Evolutionary conservation across 2,329 filamentous ascomycete species (phyloP), one percentile per base, ranked within the genome.

Genomic region (Harringtonia aguacate): DNA sequence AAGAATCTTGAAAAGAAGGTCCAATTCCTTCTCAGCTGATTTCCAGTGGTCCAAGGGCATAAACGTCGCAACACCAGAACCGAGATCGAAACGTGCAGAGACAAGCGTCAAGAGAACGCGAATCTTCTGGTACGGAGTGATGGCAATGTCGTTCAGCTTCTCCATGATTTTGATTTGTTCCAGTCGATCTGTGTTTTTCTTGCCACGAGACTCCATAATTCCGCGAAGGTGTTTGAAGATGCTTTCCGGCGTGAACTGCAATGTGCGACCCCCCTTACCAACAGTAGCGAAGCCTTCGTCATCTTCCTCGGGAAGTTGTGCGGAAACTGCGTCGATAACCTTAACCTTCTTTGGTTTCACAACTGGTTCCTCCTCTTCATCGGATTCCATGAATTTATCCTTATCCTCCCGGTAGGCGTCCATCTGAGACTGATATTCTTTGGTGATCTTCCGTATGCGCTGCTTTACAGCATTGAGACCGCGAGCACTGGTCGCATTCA

Each of bases 1-100:
- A 34, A 98, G 79, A 17, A 88, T 79, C 48, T 79, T 70, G 34
- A 98, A 73, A 27, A 98, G 76, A 39, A 73, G 73, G 14, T 77
- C 76, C 50, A 97, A 81, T 61, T 98, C 92, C 62, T 83, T 79
- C 66, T 95, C 85, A 33, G 92, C 90, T 33, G 84, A 72, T 72
- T 95, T 95, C 94, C 92, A 98, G 65, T 97, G 89, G 49, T 97
- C 92, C 49, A 94, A 75, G 36, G 86, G 79, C 89, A 98, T 97
- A 57, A 88, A 84, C 51, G 77, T 64, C 71, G 81, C 58, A 67
- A 81, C 64, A 41, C 89, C 84, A 38, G 85, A 81, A 44, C 86
- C 86, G 50, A 97, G 72, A 61, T 98, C 92, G 65, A 98, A 98
- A 51, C 94, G 80, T 41, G 92, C 92, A 34, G 92, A 94, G 55